Evolutionary conservation across 306 rosid genomes (phyloP).

Genomic region (Betula pendula): DNA sequence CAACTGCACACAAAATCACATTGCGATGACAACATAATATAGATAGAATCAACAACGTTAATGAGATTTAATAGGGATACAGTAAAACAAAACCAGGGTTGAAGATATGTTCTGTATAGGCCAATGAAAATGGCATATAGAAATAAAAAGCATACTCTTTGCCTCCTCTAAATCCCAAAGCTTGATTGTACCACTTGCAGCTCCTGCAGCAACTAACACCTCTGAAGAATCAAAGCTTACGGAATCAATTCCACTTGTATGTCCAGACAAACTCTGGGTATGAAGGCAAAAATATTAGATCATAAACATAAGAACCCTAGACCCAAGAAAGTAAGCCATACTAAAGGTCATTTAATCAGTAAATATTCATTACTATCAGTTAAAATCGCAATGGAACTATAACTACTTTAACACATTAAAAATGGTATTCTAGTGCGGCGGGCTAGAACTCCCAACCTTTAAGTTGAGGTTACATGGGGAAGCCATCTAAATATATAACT

Average conservation of each 20-base stretch:
- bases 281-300: constrained; percentile 35
- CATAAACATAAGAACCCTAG: constrained; percentile 12
- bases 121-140: constrained; percentile 28
- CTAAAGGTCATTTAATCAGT: neutral
- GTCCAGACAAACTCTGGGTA: constrained; percentile 93
- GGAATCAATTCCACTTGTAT: constrained; percentile 97
- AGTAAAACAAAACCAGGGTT: neutral
- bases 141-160: constrained; percentile 64
- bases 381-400: neutral
- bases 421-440: neutral
- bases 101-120: neutral
- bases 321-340: neutral
- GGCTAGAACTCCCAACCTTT: neutral
- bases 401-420: neutral
- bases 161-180: constrained; percentile 99
- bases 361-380: neutral
- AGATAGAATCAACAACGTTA: neutral
- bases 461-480: neutral
- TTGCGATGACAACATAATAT: constrained; percentile 5
- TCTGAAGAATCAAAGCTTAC: constrained; percentile 95
- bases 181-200: constrained; percentile 98
- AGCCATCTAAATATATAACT: neutral
- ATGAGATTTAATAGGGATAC: constrained; percentile 10
- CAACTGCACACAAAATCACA: constrained; percentile 60
- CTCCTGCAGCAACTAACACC: constrained; percentile 97